phyloP scores from a whole-genome alignment of 2,329 filamentous ascomycete genomes.

The Cladosporium halotolerans region DNA sequence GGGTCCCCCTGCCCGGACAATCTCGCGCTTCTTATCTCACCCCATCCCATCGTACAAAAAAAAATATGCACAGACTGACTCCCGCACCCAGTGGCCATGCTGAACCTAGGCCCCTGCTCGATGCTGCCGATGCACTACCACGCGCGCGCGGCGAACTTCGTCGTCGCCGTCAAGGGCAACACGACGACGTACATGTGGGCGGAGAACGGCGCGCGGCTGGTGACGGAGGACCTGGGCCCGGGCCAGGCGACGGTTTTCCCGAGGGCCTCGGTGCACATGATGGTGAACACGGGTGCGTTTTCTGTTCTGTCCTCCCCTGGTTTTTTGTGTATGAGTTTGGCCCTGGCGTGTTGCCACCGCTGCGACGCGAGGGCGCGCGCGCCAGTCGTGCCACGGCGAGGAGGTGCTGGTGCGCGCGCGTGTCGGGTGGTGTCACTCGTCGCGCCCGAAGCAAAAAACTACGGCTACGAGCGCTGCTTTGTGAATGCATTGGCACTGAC shows the following conservation, averaged over 20 bases:
- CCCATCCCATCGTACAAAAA: background rate
- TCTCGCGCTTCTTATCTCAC: background rate
- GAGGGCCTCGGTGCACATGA: slow-evolving; percentile 42
- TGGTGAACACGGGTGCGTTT: slow-evolving; percentile 45
- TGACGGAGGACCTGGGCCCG: slow-evolving; percentile 37
- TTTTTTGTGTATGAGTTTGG: background rate
- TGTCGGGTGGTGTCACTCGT: too few species aligned
- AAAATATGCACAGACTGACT: too few species aligned
- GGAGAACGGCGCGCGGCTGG: slow-evolving; percentile 44
- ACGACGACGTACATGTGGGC: slow-evolving; percentile 48
- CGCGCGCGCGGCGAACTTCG: slow-evolving; percentile 45
- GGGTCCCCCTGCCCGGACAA: slow-evolving; percentile 21
- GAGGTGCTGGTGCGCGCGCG: too few species aligned
- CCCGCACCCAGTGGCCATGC: slow-evolving; percentile 25
- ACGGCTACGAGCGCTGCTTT: too few species aligned
- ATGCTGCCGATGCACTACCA: slow-evolving; percentile 49
- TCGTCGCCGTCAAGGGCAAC: slow-evolving; percentile 43
- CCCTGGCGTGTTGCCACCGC: too few species aligned
- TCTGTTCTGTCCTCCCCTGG: background rate
- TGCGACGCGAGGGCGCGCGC: too few species aligned
- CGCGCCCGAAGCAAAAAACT: too few species aligned
- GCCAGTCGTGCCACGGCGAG: too few species aligned
- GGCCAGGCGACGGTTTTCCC: slow-evolving; percentile 49
- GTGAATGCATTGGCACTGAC: background rate
- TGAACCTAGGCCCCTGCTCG: slow-evolving; percentile 45